Base-by-base conservation (phyloP, 345 rosid species). In the Kandelia obovata region DNA sequence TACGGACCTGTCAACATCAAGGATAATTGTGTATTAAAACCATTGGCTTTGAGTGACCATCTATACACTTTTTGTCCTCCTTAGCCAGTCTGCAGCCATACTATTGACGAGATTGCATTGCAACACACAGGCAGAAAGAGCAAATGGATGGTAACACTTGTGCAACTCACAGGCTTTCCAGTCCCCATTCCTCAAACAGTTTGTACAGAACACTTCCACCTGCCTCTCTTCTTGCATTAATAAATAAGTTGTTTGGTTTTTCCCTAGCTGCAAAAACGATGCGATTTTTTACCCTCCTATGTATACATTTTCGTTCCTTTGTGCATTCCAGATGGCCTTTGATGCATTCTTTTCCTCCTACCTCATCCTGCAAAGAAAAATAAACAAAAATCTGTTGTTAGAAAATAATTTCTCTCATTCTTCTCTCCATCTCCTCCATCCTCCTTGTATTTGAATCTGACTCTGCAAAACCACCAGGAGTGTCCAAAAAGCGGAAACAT, bases 381-480 rank as follows among this genome's bases (percentile, higher is more conserved):
- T 21, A 21, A 21, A 21, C 21, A 46, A 84, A 81, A 64, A 77
- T 84, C 81, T 82, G 83, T 31, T 81, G 87, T 43, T 76, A 73
- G 63, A 74, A 73, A 0, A 43, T 79, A 17, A 84, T 84, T 23
- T 84, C 88, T 37, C 26, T 84, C 2, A 72, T 82, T 63, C 84
- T 90, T 55, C 83, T 88, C 39, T 86, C 84, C 5, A 56, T 81
- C 43, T 88, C 92, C n/a, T 86, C 88, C 57, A 60, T 77, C 34
- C 82, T 83, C 43, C 75, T 88, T 0, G 86, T 76, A 6, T 75
- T 78, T 17, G 72, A 78, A 53, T 37, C 68, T 0, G 81, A 76
- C 43, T 39, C 84, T 0, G 37, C 69, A 5, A 61, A 31, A 27
- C 20, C 77, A 31, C 0, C 26, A 1, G 35, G 69, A 1, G 75